Conservation (phyloP, 768 basidiomycete species). For the Auricularia auricula-judae region DNA sequence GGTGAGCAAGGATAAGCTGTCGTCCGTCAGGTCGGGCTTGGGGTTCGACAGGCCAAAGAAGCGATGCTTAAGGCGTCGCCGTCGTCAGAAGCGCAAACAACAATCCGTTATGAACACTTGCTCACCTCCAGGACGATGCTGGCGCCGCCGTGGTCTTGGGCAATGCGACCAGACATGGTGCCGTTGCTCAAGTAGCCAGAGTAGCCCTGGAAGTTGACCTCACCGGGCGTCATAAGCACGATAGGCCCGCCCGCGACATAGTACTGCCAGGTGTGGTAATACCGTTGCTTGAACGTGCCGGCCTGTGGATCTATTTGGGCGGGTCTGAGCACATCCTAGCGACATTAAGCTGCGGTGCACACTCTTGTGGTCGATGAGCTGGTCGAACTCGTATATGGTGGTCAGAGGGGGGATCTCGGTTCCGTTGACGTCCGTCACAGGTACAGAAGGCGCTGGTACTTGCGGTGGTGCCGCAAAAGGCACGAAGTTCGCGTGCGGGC, state of each 20-base stretch:
- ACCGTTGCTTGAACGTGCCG: neutral
- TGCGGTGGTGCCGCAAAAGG: slow-evolving; percentile 4
- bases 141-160: slow-evolving; percentile 8
- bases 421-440: slow-evolving; percentile 3
- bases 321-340: no score
- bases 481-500: slow-evolving; percentile 13
- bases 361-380: slow-evolving; percentile 39
- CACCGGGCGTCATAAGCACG: slow-evolving; percentile 56
- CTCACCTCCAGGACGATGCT: slow-evolving; percentile 2
- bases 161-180: slow-evolving; percentile 5
- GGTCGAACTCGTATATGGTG: slow-evolving; percentile 42
- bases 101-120: neutral
- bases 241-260: slow-evolving; percentile 48
- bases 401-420: slow-evolving; percentile 18
- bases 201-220: slow-evolving; percentile 37
- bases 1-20: slow-evolving; percentile 49
- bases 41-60: slow-evolving; percentile 74
- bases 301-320: neutral
- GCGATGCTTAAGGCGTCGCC: slow-evolving; percentile 43
- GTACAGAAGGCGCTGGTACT: neutral
- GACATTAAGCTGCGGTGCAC: slow-evolving; percentile 20
- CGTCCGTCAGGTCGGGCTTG: slow-evolving; percentile 42
- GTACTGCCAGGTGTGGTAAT: slow-evolving; percentile 24
- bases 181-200: slow-evolving; percentile 5
- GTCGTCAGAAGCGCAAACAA: neutral